Percentiles rank a stretch among this genome's conserved stretches.
phyloP scores from a whole-genome alignment of 148 eudicot species.

The Limonium bicolor region DNA sequence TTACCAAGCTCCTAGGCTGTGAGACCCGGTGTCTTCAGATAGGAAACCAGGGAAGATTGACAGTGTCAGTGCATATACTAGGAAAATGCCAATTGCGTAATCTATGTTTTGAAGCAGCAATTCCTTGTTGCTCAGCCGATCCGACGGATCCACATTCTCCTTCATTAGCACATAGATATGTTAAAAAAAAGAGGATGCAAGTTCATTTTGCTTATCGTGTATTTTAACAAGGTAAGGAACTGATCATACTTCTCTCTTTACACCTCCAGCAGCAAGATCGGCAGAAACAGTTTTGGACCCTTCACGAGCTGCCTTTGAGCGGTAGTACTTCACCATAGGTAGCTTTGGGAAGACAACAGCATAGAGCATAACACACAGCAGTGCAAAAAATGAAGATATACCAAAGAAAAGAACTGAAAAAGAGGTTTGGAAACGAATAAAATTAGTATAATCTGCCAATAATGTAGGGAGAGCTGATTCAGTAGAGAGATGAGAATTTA shows the following conservation, averaged over 20 bases:
- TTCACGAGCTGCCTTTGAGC: conserved; percentile 24
- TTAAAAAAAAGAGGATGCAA: background rate
- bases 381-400: conserved; percentile 18
- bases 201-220: too few species aligned
- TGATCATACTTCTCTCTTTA: conserved; percentile 8
- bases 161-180: background rate
- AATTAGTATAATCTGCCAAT: background rate
- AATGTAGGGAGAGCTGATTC: background rate
- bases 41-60: conserved; percentile 15
- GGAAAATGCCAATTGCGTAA: conserved; percentile 4
- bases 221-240: too few species aligned
- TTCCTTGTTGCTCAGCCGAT: conserved; percentile 7
- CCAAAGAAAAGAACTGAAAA: conserved; percentile 27
- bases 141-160: background rate
- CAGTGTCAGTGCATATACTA: conserved; percentile 9
- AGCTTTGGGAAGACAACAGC: conserved; percentile 23
- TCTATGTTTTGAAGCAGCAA: conserved; percentile 6
- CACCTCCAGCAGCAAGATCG: conserved; percentile 34
- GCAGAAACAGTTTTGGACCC: conserved; percentile 33
- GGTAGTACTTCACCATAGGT: conserved; percentile 28
- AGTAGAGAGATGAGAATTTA: background rate
- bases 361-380: conserved; percentile 21
- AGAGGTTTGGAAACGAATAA: background rate
- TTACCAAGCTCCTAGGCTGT: conserved; percentile 9
- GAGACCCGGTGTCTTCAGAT: conserved; percentile 9